phyloP scores from a whole-genome alignment of 257 asterid species.

The Marsdenia floribunda region DNA sequence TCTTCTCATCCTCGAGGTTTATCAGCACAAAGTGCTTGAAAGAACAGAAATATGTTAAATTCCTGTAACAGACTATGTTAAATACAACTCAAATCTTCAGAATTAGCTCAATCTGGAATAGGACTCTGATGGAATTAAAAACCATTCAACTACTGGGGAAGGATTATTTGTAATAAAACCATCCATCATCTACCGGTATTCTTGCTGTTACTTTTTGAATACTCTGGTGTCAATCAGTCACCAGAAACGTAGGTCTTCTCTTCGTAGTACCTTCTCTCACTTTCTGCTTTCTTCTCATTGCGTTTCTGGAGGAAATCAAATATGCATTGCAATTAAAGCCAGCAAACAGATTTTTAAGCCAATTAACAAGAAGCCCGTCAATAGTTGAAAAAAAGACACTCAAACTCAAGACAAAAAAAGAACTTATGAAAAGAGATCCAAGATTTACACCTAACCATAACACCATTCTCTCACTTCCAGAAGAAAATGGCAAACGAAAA shows the following conservation, averaged over 20 bases:
- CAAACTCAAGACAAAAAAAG: neutral
- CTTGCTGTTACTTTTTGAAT: constrained; percentile 30
- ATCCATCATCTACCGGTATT: neutral
- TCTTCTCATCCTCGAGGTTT: neutral
- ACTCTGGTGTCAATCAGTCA: constrained; percentile 41
- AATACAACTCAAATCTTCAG: constrained; percentile 4
- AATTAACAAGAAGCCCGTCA: neutral
- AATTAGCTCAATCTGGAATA: neutral
- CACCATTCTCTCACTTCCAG: neutral
- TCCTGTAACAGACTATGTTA: neutral
- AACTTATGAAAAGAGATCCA: neutral
- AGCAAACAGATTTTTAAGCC: neutral
- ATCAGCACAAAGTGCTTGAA: neutral
- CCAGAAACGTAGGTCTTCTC: constrained; percentile 63
- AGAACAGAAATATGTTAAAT: neutral
- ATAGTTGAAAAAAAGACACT: neutral
- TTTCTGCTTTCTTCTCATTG: constrained; percentile 81
- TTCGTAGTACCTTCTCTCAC: constrained; percentile 89
- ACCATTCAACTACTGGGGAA: neutral
- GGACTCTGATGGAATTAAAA: neutral
- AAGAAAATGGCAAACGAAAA: neutral
- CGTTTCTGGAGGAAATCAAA: constrained; percentile 58
- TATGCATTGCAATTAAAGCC: neutral
- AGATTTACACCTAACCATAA: neutral
- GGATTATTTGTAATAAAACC: neutral